Base-by-base conservation (phyloP, 2,329 filamentous ascomycete species). In the Penicillium crustosum region DNA sequence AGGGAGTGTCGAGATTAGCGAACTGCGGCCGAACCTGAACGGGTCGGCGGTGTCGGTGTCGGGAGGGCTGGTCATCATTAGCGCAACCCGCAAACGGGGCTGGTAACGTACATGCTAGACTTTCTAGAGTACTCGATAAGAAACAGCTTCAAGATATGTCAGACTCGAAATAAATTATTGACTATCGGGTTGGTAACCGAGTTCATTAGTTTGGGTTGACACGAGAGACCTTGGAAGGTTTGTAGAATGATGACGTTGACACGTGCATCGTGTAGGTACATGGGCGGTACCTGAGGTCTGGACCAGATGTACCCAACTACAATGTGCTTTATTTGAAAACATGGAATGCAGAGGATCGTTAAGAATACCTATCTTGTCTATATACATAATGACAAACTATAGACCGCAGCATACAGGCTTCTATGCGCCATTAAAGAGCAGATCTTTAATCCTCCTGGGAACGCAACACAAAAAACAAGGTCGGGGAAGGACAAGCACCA, bases 201-300 rank as follows among this genome's bases (percentile, higher is more conserved):
- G 4, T 27, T 29, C 23, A 27, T 7, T 12, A 29, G 42, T 17
- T n/a, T 9, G 13, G 15, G 42, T 27, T 9, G 13, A 42, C 39
- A 15, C 13, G 13, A 42, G 23, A 17, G 23, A 43, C 31, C 23
- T 33, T 17, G n/a, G 25, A 49, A 54, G 44, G 35, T 33, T 54
- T 41, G 44, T 45, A 43, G 42, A 49, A 52, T 25, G 31, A 66
- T 66, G 61, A 66, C 63, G 63, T 64, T n/a, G 38, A 58, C 55
- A 64, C 56, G 51, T 55, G 47, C 13, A 6, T 51, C 21, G 39
- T 50, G 19, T 36, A 50, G 6, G 25, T 33, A 33, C 44, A n/a
- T 29, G 42, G 17, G 25, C n/a, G 9, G 15, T n/a, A 48, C 31
- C 19, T 17, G 7, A 23, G 9, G 15, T 29, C 49, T 23, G 13